Evolutionary conservation across 2,329 filamentous ascomycete species (phyloP).

Genomic region (Drechslera avenae): DNA sequence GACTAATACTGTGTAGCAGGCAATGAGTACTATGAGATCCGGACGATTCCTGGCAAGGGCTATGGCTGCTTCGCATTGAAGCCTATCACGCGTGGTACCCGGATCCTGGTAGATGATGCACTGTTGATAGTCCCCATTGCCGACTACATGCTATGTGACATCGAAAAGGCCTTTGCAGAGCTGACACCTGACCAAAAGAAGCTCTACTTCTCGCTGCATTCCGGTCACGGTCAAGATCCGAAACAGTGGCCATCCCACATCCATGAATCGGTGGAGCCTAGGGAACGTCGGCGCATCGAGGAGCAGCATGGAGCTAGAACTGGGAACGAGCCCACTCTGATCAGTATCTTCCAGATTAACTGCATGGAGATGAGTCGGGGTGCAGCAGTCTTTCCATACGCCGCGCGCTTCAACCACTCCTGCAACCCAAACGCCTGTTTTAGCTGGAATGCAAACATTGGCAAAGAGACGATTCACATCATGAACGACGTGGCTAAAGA

Average conservation of each 20-base stretch:
- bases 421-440: conserved; percentile 51
- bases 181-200: conserved; percentile 26
- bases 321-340: conserved; percentile 23
- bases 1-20: not conserved
- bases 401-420: conserved; percentile 50
- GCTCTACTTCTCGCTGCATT: conserved; percentile 38
- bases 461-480: conserved; percentile 42
- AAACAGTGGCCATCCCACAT: conserved; percentile 35
- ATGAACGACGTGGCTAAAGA: conserved; percentile 42
- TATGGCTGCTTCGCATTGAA: conserved; percentile 50
- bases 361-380: conserved; percentile 45
- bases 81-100: conserved; percentile 46
- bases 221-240: conserved; percentile 34
- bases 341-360: conserved; percentile 51
- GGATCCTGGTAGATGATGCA: conserved; percentile 49
- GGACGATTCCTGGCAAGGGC: conserved; percentile 46
- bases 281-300: conserved; percentile 31
- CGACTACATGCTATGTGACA: conserved; percentile 41
- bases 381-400: conserved; percentile 44
- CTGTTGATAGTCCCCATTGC: conserved; percentile 43
- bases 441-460: conserved; percentile 39
- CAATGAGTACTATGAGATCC: conserved; percentile 40
- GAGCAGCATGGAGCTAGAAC: conserved; percentile 42
- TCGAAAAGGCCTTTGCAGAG: conserved; percentile 33
- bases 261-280: conserved; percentile 21